Base-by-base conservation (phyloP, 2,329 filamentous ascomycete genomes). In the Elsinoe necatrix region DNA sequence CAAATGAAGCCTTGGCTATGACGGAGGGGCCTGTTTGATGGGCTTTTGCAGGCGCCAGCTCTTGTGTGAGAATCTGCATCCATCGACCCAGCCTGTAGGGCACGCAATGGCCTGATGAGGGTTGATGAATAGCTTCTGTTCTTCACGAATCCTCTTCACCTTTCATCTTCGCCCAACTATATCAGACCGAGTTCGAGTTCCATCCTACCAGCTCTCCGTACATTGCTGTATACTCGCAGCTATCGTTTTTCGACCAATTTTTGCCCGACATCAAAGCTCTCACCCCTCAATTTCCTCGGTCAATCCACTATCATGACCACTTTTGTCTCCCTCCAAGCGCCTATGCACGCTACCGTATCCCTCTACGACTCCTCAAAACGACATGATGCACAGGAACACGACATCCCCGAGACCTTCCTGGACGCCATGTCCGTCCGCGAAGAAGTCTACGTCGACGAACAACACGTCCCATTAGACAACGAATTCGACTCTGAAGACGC, bases 401-500 rank as follows among this genome's bases (percentile, higher is more conserved):
- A 67, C 31, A 66, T 78, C 27, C 75, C 75, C 2, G 67, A 71
- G 57, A 63, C 68, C 57, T 79, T 78, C 66, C 66, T 68, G 58
- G 79, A 83, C 61, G 80, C 80, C 61, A 80, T 83, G 75, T 68
- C 69, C 12, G 73, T 84, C 4, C 80, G 81, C 35, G 73, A 78
- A 57, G 70, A 72, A 37, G 81, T 84, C 61, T 84, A 80, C 62
- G 73, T 80, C 35, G 70, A 77, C 58, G 81, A 83, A 66, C 81
- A 84, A 61, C 69, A 73, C 20, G 75, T 80, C 25, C 72, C 75
- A 0, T 70, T 82, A 0, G 82, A 86, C 35, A 81, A 83, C 61
- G 91, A 97, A 69, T 79, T 89, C 62, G 92, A 96, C 73, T 73
- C 77, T 1, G 89, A 96, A 67, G 92, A 97, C 69, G 63, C 78